Evolutionary conservation across 805 yeast genomes (phyloP).

Genomic region (Lipomyces yamanashiensis): DNA sequence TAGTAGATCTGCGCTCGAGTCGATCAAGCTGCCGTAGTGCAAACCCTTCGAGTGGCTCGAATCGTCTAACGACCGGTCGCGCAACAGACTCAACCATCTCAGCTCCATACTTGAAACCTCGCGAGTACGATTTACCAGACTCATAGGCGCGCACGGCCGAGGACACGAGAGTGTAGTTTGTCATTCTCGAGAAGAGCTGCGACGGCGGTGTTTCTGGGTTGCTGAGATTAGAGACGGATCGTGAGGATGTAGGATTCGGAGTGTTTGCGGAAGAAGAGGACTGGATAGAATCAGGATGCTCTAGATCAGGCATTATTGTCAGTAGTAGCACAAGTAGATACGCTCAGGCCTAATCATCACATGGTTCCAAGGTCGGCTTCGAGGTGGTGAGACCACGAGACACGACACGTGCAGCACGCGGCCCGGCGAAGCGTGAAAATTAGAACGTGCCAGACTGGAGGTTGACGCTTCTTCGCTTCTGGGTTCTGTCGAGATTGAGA

Average conservation of each 20-base stretch:
- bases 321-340: not conserved
- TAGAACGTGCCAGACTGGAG: too few species aligned
- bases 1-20: constrained; percentile 22
- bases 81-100: constrained; percentile 60
- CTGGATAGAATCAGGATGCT: not conserved
- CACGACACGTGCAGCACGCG: constrained; percentile 5
- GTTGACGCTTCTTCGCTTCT: too few species aligned
- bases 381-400: not conserved
- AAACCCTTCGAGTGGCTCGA: constrained; percentile 44
- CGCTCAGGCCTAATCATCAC: constrained; percentile 6
- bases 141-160: constrained; percentile 45
- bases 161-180: constrained; percentile 40
- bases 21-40: constrained; percentile 40
- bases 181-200: constrained; percentile 35
- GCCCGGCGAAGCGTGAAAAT: too few species aligned
- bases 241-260: not conserved
- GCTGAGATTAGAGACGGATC: not conserved
- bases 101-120: constrained; percentile 62
- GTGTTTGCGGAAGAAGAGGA: not conserved
- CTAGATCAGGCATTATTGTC: not conserved
- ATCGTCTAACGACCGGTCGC: constrained; percentile 53
- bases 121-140: constrained; percentile 50
- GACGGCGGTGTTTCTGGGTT: constrained; percentile 5
- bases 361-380: not conserved
- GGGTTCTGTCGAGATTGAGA: too few species aligned